Evolutionary conservation across 75 land plant genomes (phyloP), one percentile per base, ranked within the genome.

Genomic region (Pinus taeda): DNA sequence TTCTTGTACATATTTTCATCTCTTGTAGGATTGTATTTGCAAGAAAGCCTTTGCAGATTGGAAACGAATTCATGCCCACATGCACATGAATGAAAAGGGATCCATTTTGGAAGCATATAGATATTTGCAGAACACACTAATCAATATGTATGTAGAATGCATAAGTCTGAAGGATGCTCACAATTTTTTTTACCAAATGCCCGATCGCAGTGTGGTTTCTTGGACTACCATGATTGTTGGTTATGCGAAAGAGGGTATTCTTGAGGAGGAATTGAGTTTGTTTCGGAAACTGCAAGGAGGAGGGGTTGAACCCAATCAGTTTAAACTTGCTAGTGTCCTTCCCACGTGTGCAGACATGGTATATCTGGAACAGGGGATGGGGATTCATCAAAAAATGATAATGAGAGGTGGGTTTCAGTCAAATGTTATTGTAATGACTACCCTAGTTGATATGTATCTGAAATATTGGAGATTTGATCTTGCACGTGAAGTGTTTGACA

Each of bases 181-280:
- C n/a, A 57, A 53, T 36, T 75, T 78, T 4, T 78, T 78, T 55
- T 1, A 42, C 4, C 60, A 62, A 11, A 75, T 26, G 8, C 37
- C 42, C 5, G n/a, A 81, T 8, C 76, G 60, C 22, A 78, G 77
- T 42, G 78, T 76, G 30, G 70, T 56, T 60, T 78, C 77, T 17
- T 81, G 83, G 83, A 81, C 74, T 14, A 62, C 79, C 18, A 81
- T 81, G 79, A 76, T 81, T 59, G 77, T 69, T 13, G 83, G 78
- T 8, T 55, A 76, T 57, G 75, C 83, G 17, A 76, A 76, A 67
- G 60, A 76, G 24, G 83, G 83, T 14, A 26, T 15, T 17, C 73
- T 67, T 6, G 15, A 73, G 37, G 76, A 45, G 39, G 80, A 76
- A 14, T 20, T 82, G 22, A 63, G 67, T 57, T 74, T 82, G 57